Base-by-base conservation (phyloP, 352 stramenopile genomes). In the Phytophthora sansomeana region DNA sequence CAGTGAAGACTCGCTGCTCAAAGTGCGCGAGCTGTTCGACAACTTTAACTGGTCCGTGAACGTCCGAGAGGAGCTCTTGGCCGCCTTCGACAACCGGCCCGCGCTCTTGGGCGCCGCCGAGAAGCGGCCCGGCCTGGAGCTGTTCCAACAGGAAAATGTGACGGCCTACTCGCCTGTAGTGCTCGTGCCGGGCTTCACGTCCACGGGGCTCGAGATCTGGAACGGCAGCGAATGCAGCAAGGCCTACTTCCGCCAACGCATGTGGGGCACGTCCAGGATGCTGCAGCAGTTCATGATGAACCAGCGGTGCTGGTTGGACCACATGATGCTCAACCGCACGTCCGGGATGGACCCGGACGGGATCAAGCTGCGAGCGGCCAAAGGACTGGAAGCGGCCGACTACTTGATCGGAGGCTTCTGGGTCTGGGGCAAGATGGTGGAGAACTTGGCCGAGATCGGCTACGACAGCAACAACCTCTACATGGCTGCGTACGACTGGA, bases 191-290 rank as follows among this genome's bases (percentile, higher is more conserved):
- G 95, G 96, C 9, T 98, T 99, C 68, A 86, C 96, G 21, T 98
- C 93, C 28, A 97, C 93, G 14, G 93, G 92, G 3, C 83, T 99
- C 16, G 96, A 99, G 74, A 89, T 98, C 57, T 99, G 96, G 96
- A 78, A 93, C 38, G 95, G 92, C 30, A 87, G 89, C 33, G 84
- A 90, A 7, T 98, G 96, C 65, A 85, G 77, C 49, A 82, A 85
- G 50, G 73, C 80, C 26, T 93, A 93, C 75, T 98, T 98, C 71
- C 78, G 96, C 42, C 90, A 98, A 69, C 82, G 94, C 43, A 85
- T 99, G 65, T 99, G 96, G 96, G 93, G 93, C 24, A 96, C 85
- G 19, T 76, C 90, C 14, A 78, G 77, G 32, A 98, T 97, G 89
- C 72, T 95, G 52, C 86, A 95, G 68, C 85, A 93, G 71, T 93